Base-by-base conservation (phyloP, 345 rosid genomes). In the Melastoma malabathricum region DNA sequence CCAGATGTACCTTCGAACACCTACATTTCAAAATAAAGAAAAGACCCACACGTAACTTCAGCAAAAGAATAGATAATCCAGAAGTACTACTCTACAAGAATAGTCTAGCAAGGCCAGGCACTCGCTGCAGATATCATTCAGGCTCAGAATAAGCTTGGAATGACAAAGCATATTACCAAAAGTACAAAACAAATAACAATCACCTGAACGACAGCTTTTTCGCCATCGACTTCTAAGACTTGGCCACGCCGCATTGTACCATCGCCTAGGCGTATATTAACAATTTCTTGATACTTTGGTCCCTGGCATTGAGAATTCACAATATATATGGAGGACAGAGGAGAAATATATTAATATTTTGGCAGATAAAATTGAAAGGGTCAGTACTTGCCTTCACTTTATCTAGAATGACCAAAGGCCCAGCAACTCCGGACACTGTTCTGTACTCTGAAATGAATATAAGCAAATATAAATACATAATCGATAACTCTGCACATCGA, bases 401-500 rank as follows among this genome's bases (percentile, higher is more conserved):
- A 2, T 88, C 94, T 16, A 88, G 92, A 53, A 88, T 88, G 47
- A 88, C 90, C 60, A 88, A 76, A 41, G 98, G 98, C 57, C 98
- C 98, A 12, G 98, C 98, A 59, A 89, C 98, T 43, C 98, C 96
- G n/a, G 94, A 81, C 48, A 89, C 96, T 25, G 96, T 89, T 75
- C 97, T 79, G 17, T 89, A 89, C 69, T 89, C 96, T 89, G 80
- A 64, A 46, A 50, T 31, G 54, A 19, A 1, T 29, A 6, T 31
- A 53, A 43, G 43, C n/a, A 16, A 9, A 5, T 8, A 47, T 48
- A 12, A 54, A 54, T 31, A 6, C 38, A 18, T 50, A 18, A 51
- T 43, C 5, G 14, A 13, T 7, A 47, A 46, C 15, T 31, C 27
- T 6, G 41, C 18, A 17, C 50, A 31, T 10, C 3, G 44, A 56